phyloP scores from a whole-genome alignment of 2,329 filamentous ascomycete genomes.

The Hymenoscyphus albidus region DNA sequence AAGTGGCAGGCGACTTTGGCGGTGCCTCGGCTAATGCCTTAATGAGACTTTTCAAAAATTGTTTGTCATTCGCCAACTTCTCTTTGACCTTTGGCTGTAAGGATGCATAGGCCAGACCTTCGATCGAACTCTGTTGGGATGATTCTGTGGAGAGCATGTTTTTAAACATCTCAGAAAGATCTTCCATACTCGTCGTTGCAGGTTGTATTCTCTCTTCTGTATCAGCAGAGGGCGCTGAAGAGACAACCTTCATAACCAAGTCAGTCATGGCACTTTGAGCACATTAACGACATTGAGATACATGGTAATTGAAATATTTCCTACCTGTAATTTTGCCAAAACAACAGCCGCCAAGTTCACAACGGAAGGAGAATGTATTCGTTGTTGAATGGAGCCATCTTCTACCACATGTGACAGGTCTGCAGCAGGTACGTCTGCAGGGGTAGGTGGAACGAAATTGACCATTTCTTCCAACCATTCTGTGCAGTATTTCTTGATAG shows the following conservation, averaged over 20 bases:
- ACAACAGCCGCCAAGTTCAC: slow-evolving; percentile 69
- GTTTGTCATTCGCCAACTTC: slow-evolving; percentile 63
- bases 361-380: slow-evolving; percentile 55
- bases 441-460: slow-evolving; percentile 62
- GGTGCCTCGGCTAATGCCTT: slow-evolving; percentile 55
- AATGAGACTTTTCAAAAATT: slow-evolving; percentile 68
- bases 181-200: slow-evolving; percentile 59
- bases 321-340: slow-evolving; percentile 65
- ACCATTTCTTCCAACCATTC: slow-evolving; percentile 86
- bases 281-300: slow-evolving; percentile 23
- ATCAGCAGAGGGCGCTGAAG: slow-evolving; percentile 27
- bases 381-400: slow-evolving; percentile 33
- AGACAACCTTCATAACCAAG: slow-evolving; percentile 35
- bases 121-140: slow-evolving; percentile 68
- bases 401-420: slow-evolving; percentile 20
- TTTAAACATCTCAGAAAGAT: slow-evolving; percentile 60
- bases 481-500: slow-evolving; percentile 77
- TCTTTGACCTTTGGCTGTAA: slow-evolving; percentile 84
- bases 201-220: slow-evolving; percentile 41
- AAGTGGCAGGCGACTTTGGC: slow-evolving; percentile 68
- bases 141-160: slow-evolving; percentile 61
- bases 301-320: slow-evolving; percentile 29
- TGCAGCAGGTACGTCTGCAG: slow-evolving; percentile 31
- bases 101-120: slow-evolving; percentile 89
- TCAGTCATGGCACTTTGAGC: slow-evolving; percentile 32